These are phyloP conservation scores for Fusarium algeriense DNA, from an alignment of 2,329 filamentous ascomycete genomes.

Conservation along the genomic window DNA sequence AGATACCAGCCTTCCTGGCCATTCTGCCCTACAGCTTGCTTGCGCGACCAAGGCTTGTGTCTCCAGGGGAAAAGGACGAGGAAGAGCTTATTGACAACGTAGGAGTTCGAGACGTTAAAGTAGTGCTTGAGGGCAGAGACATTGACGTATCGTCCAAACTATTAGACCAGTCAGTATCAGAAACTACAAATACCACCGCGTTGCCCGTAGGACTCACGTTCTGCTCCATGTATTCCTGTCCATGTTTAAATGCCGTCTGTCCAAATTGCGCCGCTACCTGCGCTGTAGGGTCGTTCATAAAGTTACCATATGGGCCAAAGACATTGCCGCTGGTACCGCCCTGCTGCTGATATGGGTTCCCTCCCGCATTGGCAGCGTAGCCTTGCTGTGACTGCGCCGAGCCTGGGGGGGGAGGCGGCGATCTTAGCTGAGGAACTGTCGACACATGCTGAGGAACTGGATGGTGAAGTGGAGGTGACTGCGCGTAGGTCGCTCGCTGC, in stretches of 20 bases:
- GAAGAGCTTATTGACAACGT: constrained; percentile 92
- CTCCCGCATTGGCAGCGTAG: constrained; percentile 74
- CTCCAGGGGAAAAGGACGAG: constrained; percentile 98
- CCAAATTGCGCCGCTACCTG: constrained; percentile 96
- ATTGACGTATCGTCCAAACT: constrained; percentile 82
- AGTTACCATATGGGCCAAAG: constrained; percentile 84
- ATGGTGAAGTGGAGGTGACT: constrained; percentile 94
- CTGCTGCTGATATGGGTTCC: constrained; percentile 80
- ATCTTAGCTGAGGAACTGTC: constrained; percentile 95
- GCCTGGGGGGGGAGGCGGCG: constrained; percentile 83
- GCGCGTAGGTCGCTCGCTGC: constrained; percentile 88
- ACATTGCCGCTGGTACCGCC: constrained; percentile 65
- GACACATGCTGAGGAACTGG: constrained; percentile 98
- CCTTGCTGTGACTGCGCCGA: constrained; percentile 75
- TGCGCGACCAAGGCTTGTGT: constrained; percentile 96
- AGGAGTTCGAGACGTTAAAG: constrained; percentile 98
- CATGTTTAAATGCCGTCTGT: constrained; percentile 89
- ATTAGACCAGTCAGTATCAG: constrained; percentile 25
- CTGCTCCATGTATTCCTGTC: constrained; percentile 94
- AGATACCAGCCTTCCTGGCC: constrained; percentile 83
- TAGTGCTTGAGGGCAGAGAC: constrained; percentile 96
- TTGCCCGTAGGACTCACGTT: constrained; percentile 73
- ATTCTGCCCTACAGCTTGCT: constrained; percentile 79
- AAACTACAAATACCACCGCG: neutral
- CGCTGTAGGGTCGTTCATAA: constrained; percentile 95